These are phyloP conservation scores for Sodiomyces alkalinus DNA, from an alignment of 2,329 filamentous ascomycete species.

Conservation along the genomic window DNA sequence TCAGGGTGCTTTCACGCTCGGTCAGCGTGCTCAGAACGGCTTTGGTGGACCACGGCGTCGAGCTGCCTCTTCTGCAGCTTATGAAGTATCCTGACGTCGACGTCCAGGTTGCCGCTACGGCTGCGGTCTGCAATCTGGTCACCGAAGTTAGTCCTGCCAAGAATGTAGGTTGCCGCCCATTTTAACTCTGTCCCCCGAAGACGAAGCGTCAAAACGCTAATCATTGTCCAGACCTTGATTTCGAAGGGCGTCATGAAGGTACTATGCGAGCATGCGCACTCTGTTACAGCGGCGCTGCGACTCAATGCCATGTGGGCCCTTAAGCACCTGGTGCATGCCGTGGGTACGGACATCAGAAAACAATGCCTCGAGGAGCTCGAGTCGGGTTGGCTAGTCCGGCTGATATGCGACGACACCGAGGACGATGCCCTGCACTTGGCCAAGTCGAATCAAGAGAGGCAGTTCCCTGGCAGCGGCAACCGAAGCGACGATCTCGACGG, in stretches of 20 bases:
- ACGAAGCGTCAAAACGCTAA: too few species aligned
- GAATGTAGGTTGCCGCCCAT: too few species aligned
- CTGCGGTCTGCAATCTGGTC: conserved; percentile 71
- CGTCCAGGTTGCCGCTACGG: conserved; percentile 74
- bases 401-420: conserved; percentile 52
- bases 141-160: conserved; percentile 82
- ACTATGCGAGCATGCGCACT: conserved; percentile 74
- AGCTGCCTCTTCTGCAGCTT: conserved; percentile 60
- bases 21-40: conserved; percentile 73
- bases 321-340: conserved; percentile 72
- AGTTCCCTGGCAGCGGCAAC: conserved; percentile 8
- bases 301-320: conserved; percentile 85
- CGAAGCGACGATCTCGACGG: conserved; percentile 32
- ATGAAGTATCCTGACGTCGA: conserved; percentile 61
- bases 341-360: conserved; percentile 58
- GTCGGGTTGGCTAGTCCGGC: conserved; percentile 63
- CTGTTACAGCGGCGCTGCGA: conserved; percentile 60
- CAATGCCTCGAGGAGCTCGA: conserved; percentile 63
- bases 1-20: conserved; percentile 70
- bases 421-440: conserved; percentile 31
- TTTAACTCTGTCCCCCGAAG: too few species aligned
- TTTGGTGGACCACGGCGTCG: conserved; percentile 72
- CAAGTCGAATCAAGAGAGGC: conserved; percentile 16
- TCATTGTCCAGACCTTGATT: conserved; percentile 45
- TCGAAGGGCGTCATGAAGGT: conserved; percentile 60